Percentiles rank a stretch among this genome's conserved stretches.
Conservation (phyloP, 2,329 filamentous ascomycete genomes). For the Alternaria rosae region DNA sequence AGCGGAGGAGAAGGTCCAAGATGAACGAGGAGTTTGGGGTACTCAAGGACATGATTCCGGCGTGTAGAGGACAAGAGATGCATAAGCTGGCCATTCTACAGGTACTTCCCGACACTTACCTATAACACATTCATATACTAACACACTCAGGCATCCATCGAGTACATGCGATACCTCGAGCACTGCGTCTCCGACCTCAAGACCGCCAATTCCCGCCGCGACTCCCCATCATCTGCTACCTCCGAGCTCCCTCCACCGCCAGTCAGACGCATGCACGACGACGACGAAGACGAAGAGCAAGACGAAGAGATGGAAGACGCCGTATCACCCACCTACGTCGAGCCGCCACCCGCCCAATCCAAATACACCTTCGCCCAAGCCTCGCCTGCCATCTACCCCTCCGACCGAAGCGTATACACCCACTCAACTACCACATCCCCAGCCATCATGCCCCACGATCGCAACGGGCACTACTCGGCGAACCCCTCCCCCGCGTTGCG, state of each 20-base stretch:
- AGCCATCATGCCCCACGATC: conserved; percentile 49
- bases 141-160: conserved; percentile 76
- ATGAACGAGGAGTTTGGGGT: conserved; percentile 99
- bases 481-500: conserved; percentile 50
- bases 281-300: conserved; percentile 60
- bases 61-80: conserved; percentile 93
- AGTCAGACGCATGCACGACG: conserved; percentile 26
- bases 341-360: conserved; percentile 14
- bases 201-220: conserved; percentile 39
- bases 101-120: conserved; percentile 58
- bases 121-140: neutral
- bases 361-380: conserved; percentile 37
- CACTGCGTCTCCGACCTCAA: conserved; percentile 85
- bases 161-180: conserved; percentile 93
- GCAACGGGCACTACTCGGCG: conserved; percentile 54
- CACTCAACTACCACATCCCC: conserved; percentile 52
- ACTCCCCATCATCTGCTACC: conserved; percentile 33
- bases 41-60: conserved; percentile 93
- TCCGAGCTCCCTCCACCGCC: conserved; percentile 37
- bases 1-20: conserved; percentile 86
- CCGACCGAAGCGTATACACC: conserved; percentile 46
- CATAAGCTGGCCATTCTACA: conserved; percentile 96
- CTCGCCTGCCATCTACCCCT: conserved; percentile 47
- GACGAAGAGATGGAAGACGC: conserved; percentile 52
- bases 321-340: conserved; percentile 38